Evolutionary conservation across 2,329 filamentous ascomycete species (phyloP).

Genomic region (Fonsecaea monophora): DNA sequence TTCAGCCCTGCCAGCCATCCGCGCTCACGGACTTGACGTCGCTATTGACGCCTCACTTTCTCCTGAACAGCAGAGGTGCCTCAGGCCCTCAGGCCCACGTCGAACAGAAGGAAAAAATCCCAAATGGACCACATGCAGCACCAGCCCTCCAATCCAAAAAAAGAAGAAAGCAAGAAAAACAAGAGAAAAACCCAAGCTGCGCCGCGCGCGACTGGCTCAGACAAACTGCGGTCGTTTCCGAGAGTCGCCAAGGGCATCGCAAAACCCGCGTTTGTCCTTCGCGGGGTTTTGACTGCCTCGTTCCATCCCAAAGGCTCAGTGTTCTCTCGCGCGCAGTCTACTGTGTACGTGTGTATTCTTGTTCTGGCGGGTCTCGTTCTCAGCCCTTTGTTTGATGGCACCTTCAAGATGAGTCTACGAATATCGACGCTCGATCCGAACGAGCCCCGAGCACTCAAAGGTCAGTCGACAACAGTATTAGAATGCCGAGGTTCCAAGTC

Average conservation of each 20-base stretch:
- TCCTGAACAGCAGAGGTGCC: background rate
- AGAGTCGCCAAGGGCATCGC: background rate
- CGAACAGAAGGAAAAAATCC: background rate
- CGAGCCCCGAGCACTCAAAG: conserved; percentile 29
- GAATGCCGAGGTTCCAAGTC: conserved; percentile 1
- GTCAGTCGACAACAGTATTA: conserved; percentile 1
- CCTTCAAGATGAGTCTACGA: conserved; percentile 27
- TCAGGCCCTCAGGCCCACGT: background rate
- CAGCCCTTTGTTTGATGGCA: background rate
- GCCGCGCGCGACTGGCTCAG: background rate
- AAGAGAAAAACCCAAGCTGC: background rate
- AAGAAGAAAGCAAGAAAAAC: background rate
- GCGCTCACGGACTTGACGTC: too few relatives aligned
- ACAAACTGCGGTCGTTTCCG: background rate
- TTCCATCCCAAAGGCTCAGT: background rate
- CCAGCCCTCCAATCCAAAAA: background rate
- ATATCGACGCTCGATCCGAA: conserved; percentile 28
- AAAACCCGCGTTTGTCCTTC: conserved; percentile 1
- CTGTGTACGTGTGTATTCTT: background rate
- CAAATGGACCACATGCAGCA: conserved; percentile 2
- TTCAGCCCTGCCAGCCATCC: too few relatives aligned
- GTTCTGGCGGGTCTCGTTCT: background rate
- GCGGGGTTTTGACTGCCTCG: background rate
- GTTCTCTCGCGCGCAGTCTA: background rate
- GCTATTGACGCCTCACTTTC: background rate